Evolutionary conservation across 2,329 filamentous ascomycete genomes (phyloP), one percentile per base, ranked within the genome.

Genomic region (Rutstroemia sp.): DNA sequence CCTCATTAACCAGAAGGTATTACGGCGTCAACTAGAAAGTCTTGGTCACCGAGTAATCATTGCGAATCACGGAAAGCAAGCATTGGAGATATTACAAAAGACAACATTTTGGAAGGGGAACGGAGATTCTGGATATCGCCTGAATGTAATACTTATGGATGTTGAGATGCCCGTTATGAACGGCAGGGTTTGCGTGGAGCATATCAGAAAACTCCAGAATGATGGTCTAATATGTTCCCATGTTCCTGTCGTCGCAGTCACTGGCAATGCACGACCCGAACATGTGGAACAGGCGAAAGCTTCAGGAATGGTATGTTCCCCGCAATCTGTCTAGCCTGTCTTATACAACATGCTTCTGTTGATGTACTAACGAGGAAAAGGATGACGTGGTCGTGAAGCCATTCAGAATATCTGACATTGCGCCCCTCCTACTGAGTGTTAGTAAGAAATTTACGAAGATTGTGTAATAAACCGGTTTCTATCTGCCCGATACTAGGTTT

Each of bases 151-250:
- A 9, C 70, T 91, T 4, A 90, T 91, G 87, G 88, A 92, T 65
- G 76, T 89, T 48, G 87, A 90, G 65, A 91, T 91, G 87, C 88
- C 88, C 1, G 78, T 90, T 46, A 90, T 90, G 87, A 86, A 91
- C 64, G 87, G 88, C 38, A 80, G 88, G 71, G 85, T 84, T 1
- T 89, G 87, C 61, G 84, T 87, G 10, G 77, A 77, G 48, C 79
- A 76, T 59, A 89, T 92, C 50, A 78, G 88, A 10, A 77, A 84
- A 58, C 72, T 88, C 23, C 86, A 91, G 68, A 72, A 71, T 51
- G 74, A 80, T 42, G 82, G 83, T 2, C 19, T 48, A 19, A 78
- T 88, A 39, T 74, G 75, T n/a, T 72, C 76, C 48, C 86, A 88
- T 64, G 80, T 89, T 14, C 85, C 86, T 5, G 86, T 89, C 63